Base-by-base conservation (phyloP, 1,284 basidiomycete species). In the Puccinia horiana region DNA sequence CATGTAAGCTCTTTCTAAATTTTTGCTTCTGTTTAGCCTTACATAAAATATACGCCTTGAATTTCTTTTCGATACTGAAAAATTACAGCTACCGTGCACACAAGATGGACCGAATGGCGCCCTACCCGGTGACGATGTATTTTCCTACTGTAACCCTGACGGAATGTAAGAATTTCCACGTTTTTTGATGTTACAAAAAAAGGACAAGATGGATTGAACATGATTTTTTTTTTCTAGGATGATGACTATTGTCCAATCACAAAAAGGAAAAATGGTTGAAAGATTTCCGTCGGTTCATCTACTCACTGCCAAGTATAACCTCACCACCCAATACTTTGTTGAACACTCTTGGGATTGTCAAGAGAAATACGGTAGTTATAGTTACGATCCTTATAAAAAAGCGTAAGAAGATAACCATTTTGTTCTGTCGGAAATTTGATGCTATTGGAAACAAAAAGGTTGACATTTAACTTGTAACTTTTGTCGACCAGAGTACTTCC, bases 321-420 rank as follows among this genome's bases (percentile, higher is more conserved):
- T 82, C 26, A 82, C 40, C 8, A 52, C 63, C 1, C 29, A 82
- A 44, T 82, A 75, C 73, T 82, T 81, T 20, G 72, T 82, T 26
- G 58, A 75, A 23, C 80, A 82, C 23, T 82, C 80, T 20, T 82
- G 80, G 80, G 35, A 49, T 76, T 82, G 80, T 35, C 80, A 82
- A 76, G 54, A 75, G 42, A 82, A 82, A 47, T 82, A 82, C 44
- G 44, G 47, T 0, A 76, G n/a, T 23, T 75, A 75, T 49, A 35
- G 69, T 58, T 82, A 82, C 58, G 80, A 82, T 56, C 80, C 80
- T 8, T 82, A 82, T 56, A 54, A 74, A 29, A 75, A 82, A n/a
- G 75, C 44, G 80, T 82, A 14, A 61, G 78, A n/a, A 6, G 18
- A 35, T 16, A 32, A 4, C 18, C 52, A 74, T n/a, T 32, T 54